These are phyloP conservation scores for Rhizopus arrhizus DNA, from an alignment of 371 early-diverging fungal genomes.

Conservation along the genomic window DNA sequence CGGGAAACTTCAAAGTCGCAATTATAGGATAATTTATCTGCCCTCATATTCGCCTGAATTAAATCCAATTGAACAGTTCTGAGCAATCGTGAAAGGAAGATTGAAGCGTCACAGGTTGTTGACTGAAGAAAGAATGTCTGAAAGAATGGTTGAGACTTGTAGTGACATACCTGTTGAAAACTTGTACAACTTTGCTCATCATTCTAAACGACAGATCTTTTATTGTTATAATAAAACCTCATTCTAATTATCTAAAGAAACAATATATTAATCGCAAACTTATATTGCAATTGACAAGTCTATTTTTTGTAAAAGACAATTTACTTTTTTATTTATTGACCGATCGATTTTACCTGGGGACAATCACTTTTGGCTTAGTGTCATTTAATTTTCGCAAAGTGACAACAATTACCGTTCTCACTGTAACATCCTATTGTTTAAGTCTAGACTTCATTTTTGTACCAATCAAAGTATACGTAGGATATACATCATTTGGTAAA, in stretches of 20 bases:
- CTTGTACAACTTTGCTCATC: conserved; percentile 11
- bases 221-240: not conserved
- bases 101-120: conserved; percentile 6
- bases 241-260: not conserved
- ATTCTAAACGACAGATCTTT: not conserved
- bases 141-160: conserved; percentile 1
- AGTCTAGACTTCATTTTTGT: too few relatives aligned
- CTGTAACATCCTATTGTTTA: too few relatives aligned
- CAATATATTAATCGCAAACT: too few relatives aligned
- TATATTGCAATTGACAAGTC: too few relatives aligned
- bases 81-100: conserved; percentile 4
- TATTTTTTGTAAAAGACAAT: too few relatives aligned
- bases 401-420: conserved; percentile 8
- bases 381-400: conserved; percentile 2
- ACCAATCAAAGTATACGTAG: too few relatives aligned
- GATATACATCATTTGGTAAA: not conserved
- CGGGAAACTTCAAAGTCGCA: not conserved
- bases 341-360: too few relatives aligned
- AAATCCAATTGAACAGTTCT: not conserved
- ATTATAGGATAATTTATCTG: too few relatives aligned
- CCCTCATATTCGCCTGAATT: too few relatives aligned
- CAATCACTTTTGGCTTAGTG: too few relatives aligned
- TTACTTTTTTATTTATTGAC: too few relatives aligned
- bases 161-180: conserved; percentile 7
- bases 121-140: conserved; percentile 13